Base-by-base conservation (phyloP, 2,329 filamentous ascomycete genomes). In the Pseudocercospora fuligena region DNA sequence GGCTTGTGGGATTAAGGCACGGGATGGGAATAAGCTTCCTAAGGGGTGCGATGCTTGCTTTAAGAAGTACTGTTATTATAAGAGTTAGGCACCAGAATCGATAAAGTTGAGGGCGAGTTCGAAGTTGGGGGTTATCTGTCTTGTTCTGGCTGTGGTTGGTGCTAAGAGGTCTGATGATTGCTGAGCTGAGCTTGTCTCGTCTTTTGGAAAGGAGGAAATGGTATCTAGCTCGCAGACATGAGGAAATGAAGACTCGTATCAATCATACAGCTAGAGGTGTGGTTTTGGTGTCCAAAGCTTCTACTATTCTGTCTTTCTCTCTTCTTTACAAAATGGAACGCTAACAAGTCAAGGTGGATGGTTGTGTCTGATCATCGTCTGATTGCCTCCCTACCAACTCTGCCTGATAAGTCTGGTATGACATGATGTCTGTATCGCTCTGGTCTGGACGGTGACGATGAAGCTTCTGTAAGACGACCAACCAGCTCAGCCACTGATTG, bases 1-100 rank as follows among this genome's bases (percentile, higher is more conserved):
- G 61, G 81, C 77, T 27, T 83, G 82, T 76, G 82, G 78, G 12
- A 73, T 83, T 6, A 74, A 78, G 71, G 75, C 74, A 68, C 77
- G 76, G 70, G 77, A 76, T 43, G 78, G 70, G 49, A 60, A 27
- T 16, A 27, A 46, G 1, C 67, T 80, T 69, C 79, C 79, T 6
- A 65, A 56, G 23, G 77, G 66, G 2, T 83, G 81, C 65, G 68
- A 69, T 54, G 77, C 73, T 47, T 83, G 81, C 67, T 82, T 82
- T 67, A 69, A 74, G 9, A 76, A 78, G 68, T 82, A 82, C 67
- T 80, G 79, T 67, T 80, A 76, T 68, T 64, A 69, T 43, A 51
- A 31, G 25, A 56, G 51, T 33, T 56, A 65, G 63, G 40, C 40
- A 31, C 57, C 12, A 23, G 33, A 33, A 33, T 31, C 19, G 59